Percentiles rank a stretch among this genome's conserved stretches.
These are phyloP conservation scores for Simplicillium sp. DNA, from an alignment of 2,329 filamentous ascomycete species.

Conservation along the genomic window DNA sequence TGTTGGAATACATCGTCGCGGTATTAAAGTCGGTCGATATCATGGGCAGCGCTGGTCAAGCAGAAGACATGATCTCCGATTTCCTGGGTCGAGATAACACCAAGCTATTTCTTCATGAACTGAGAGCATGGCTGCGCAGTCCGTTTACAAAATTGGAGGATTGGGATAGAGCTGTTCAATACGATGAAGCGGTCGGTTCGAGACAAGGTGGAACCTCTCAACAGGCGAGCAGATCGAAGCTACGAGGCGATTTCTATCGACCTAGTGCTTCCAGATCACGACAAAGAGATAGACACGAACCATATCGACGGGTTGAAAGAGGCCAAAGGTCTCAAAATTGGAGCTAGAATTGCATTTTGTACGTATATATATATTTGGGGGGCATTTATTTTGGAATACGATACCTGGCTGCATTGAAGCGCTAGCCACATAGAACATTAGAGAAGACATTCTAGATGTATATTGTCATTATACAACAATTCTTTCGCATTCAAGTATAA, in stretches of 20 bases:
- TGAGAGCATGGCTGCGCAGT: conserved; percentile 74
- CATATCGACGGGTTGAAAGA: not conserved
- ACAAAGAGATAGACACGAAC: not conserved
- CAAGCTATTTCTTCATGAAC: conserved; percentile 72
- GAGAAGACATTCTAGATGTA: no score
- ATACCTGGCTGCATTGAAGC: not conserved
- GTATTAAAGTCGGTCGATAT: conserved; percentile 77
- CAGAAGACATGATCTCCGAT: conserved; percentile 69
- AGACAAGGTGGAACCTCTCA: not conserved
- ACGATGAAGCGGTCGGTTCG: conserved; percentile 24
- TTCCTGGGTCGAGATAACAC: conserved; percentile 69
- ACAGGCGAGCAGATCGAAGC: not conserved
- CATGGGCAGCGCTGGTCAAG: conserved; percentile 67
- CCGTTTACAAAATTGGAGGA: conserved; percentile 61
- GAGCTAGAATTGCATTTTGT: not conserved
- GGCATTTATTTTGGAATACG: not conserved
- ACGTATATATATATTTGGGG: not conserved
- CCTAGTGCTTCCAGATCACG: conserved; percentile 6
- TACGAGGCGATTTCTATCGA: conserved; percentile 17
- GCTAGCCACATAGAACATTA: no score
- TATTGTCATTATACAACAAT: no score
- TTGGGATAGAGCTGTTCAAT: conserved; percentile 78
- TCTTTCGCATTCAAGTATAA: no score
- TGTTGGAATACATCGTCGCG: conserved; percentile 78
- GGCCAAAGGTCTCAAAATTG: not conserved